These are phyloP conservation scores for Lactarius tabidus DNA, from an alignment of 768 basidiomycete species.

Conservation along the genomic window DNA sequence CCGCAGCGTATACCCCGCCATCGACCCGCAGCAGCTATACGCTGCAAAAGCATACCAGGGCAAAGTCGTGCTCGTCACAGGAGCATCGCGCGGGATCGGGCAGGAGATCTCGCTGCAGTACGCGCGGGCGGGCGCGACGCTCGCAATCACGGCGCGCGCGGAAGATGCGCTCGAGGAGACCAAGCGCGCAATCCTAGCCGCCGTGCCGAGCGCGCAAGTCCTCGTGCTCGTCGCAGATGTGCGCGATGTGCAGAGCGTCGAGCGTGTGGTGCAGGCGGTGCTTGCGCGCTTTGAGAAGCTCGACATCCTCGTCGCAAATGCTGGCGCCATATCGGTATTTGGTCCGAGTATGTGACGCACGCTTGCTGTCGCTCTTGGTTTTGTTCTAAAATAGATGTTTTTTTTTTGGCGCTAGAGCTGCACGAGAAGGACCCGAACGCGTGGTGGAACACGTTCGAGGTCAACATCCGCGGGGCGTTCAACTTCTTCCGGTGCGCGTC, in stretches of 20 bases:
- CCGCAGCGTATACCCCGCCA: too few species aligned
- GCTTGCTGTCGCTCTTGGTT: too few species aligned
- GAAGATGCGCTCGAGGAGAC: slow-evolving; percentile 3
- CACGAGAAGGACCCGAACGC: slow-evolving; percentile 11
- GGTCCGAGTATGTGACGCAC: neutral
- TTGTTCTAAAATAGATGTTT: too few species aligned
- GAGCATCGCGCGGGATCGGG: too few species aligned
- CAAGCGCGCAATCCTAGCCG: neutral
- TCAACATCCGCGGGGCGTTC: slow-evolving; percentile 15
- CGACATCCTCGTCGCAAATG: slow-evolving; percentile 11
- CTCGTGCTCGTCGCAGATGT: slow-evolving; percentile 8
- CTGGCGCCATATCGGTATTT: neutral
- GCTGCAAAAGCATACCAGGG: too few species aligned
- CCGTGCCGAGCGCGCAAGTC: neutral
- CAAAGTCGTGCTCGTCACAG: too few species aligned
- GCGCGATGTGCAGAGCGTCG: neutral
- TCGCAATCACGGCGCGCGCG: slow-evolving; percentile 1
- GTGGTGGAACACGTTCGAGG: slow-evolving; percentile 19
- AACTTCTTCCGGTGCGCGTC: neutral
- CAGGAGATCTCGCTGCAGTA: slow-evolving; percentile 8
- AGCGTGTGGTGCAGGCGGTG: neutral
- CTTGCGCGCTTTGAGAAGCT: slow-evolving; percentile 9
- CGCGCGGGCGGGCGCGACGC: slow-evolving; percentile 4
- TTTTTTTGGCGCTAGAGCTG: neutral
- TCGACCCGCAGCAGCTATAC: too few species aligned